Conservation (phyloP, 2,329 filamentous ascomycete genomes). For the Paradendryphiella salina region DNA sequence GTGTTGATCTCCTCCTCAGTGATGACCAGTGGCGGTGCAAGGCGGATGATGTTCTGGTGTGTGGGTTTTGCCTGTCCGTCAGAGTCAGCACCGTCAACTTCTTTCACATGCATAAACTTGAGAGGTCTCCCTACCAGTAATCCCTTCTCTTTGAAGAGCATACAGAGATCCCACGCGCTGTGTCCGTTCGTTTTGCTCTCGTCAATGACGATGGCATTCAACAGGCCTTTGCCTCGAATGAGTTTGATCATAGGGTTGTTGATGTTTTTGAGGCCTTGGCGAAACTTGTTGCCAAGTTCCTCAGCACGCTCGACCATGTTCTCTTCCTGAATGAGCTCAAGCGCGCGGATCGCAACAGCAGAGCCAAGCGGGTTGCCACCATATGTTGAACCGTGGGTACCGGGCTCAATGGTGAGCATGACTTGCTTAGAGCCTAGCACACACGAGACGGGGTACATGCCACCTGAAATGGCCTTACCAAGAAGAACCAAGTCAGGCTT, state of each 20-base stretch:
- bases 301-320: conserved; percentile 82
- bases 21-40: conserved; percentile 95
- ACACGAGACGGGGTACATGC: conserved; percentile 98
- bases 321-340: conserved; percentile 93
- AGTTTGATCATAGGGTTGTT: conserved; percentile 78
- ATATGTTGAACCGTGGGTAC: conserved; percentile 97
- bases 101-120: conserved; percentile 45
- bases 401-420: conserved; percentile 94
- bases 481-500: conserved; percentile 94
- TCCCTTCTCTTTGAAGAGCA: conserved; percentile 94
- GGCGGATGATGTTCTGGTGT: conserved; percentile 96
- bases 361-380: conserved; percentile 95
- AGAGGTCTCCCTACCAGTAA: conserved; percentile 70
- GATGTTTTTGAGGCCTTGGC: conserved; percentile 73
- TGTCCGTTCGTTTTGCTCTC: conserved; percentile 82
- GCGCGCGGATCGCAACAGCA: conserved; percentile 89
- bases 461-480: conserved; percentile 96
- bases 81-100: conserved; percentile 33
- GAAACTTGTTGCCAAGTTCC: conserved; percentile 78
- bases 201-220: conserved; percentile 96
- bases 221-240: conserved; percentile 86
- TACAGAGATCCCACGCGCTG: conserved; percentile 93
- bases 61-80: conserved; percentile 85
- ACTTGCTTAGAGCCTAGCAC: conserved; percentile 86
- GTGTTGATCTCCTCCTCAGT: conserved; percentile 81